Base-by-base conservation (phyloP, 441 rosid genomes). In the Kokia cookei region DNA sequence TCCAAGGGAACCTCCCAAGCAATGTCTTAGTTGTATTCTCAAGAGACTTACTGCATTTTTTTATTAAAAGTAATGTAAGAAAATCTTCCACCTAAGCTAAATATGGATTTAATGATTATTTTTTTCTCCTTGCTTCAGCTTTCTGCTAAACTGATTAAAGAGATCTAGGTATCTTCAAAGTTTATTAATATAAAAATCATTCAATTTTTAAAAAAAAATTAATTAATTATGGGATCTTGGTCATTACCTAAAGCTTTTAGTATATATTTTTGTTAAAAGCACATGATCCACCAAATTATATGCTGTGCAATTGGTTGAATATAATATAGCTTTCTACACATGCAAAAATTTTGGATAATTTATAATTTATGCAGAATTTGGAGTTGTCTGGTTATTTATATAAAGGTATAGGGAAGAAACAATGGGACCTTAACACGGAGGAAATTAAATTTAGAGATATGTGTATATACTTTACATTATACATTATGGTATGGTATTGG, bases 271-370 rank as follows among this genome's bases (percentile, higher is more conserved):
- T 15, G 65, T 32, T 29, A 17, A 69, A 69, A 69, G 73, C 85
- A 84, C 83, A 81, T 81, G 86, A 71, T 77, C 68, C 74, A 69
- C 79, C 83, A 78, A 73, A 73, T 73, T 79, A 59, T 43, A 79
- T 57, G 65, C 65, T 72, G 61, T 72, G 26, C 11, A 68, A 51
- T 77, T 10, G 65, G 60, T 26, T 69, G 62, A 32, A 69, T 51
- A 71, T 17, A 42, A 63, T 61, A 53, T 62, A 37, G 32, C 11
- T 79, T 77, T 72, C 68, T 59, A 81, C 82, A 80, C 82, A 74
- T 83, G 79, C 78, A 72, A 13, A 50, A 69, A n/a, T 22, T 17
- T 35, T 65, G 26, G 45, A 73, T 66, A 35, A 22, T 66, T 66
- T 57, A 35, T 67, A 26, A 7, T 66, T 42, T 48, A 29, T 68